phyloP scores from a whole-genome alignment of 345 rosid genomes.

The Streptanthus diversifolius region DNA sequence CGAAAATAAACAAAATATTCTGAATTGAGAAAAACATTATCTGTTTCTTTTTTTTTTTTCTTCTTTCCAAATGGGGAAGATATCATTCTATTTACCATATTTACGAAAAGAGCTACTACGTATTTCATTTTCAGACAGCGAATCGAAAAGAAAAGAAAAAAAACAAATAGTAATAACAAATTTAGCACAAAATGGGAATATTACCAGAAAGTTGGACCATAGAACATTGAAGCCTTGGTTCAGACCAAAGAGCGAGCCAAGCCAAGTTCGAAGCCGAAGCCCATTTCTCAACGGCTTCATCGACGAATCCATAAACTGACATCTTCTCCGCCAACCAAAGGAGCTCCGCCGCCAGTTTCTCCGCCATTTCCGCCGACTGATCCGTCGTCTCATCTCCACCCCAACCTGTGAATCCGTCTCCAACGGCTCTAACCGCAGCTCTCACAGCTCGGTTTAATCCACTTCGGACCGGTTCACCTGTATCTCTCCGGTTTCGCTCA shows the following conservation, averaged over 20 bases:
- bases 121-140: constrained; percentile 2
- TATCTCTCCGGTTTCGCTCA: constrained; percentile 37
- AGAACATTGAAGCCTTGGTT: constrained; percentile 67
- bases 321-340: constrained; percentile 79
- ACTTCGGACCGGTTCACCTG: constrained; percentile 29
- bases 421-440: constrained; percentile 39
- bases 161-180: background rate
- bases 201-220: constrained; percentile 71
- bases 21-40: background rate
- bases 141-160: background rate
- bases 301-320: constrained; percentile 57
- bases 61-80: background rate
- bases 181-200: background rate
- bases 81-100: background rate
- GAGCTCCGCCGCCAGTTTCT: constrained; percentile 83
- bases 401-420: constrained; percentile 36
- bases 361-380: constrained; percentile 42
- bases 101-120: background rate
- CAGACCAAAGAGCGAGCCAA: constrained; percentile 63
- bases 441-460: constrained; percentile 45
- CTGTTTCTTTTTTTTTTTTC: background rate
- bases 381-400: constrained; percentile 39
- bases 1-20: background rate
- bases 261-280: constrained; percentile 75
- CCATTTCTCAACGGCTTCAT: constrained; percentile 79